phyloP scores from a whole-genome alignment of 1,284 basidiomycete genomes.

The Hemileia vastatrix region DNA sequence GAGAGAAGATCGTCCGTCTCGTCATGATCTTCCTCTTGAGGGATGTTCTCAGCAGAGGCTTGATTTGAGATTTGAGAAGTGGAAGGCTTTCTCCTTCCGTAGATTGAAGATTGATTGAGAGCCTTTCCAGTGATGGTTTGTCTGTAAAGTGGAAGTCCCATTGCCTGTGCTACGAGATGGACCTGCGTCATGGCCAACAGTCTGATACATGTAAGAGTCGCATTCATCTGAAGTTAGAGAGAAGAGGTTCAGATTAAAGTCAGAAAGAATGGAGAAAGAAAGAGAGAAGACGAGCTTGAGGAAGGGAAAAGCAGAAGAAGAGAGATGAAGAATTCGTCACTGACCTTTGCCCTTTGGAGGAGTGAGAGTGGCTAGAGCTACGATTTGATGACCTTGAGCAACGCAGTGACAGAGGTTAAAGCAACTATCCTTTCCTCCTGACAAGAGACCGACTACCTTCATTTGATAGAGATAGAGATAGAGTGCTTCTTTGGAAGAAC shows the following conservation, averaged over 20 bases:
- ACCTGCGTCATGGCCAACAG: conserved; percentile 93
- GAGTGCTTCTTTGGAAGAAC: too few species aligned
- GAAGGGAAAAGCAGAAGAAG: not conserved
- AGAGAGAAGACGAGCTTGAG: not conserved
- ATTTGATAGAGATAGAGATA: conserved; percentile 48
- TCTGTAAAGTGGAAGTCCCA: conserved; percentile 77
- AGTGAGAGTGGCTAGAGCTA: conserved; percentile 78
- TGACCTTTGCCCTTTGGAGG: conserved; percentile 75
- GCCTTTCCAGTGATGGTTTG: conserved; percentile 69
- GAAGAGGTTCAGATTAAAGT: conserved; percentile 25
- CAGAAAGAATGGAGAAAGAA: conserved; percentile 22
- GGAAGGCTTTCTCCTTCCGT: conserved; percentile 53
- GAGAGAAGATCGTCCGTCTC: conserved; percentile 90
- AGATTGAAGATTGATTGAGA: conserved; percentile 71
- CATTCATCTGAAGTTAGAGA: conserved; percentile 65
- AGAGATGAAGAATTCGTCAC: conserved; percentile 16
- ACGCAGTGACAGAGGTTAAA: conserved; percentile 87
- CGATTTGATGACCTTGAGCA: conserved; percentile 73
- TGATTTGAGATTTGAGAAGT: conserved; percentile 1
- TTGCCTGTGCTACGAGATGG: conserved; percentile 70
- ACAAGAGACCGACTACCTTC: conserved; percentile 91
- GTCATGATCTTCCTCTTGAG: conserved; percentile 55
- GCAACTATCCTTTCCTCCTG: conserved; percentile 96
- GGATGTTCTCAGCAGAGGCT: not conserved
- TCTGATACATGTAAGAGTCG: conserved; percentile 97